Conservation (phyloP, 2,329 filamentous ascomycete genomes). For the Colletotrichum sp. region DNA sequence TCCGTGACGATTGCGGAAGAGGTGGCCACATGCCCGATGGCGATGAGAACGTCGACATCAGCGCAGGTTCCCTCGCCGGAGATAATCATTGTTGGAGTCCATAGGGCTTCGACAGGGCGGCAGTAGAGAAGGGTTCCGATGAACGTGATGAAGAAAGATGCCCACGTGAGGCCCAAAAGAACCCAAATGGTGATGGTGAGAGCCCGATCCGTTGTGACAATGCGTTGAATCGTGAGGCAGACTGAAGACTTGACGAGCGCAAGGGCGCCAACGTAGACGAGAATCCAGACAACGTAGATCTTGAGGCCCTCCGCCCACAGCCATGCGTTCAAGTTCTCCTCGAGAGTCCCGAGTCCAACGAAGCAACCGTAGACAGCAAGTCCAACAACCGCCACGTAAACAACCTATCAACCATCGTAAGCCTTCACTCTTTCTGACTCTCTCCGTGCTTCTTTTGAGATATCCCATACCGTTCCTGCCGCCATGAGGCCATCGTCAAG, state of each 20-base stretch:
- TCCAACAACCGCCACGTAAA: constrained; percentile 20
- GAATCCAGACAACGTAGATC: constrained; percentile 28
- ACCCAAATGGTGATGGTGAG: constrained; percentile 26
- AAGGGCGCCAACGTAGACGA: constrained; percentile 28
- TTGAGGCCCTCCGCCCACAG: constrained; percentile 26
- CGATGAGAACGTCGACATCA: constrained; percentile 25
- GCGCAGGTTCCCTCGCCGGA: constrained; percentile 25
- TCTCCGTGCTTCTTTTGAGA: not conserved
- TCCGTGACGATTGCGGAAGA: constrained; percentile 36
- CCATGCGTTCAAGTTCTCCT: constrained; percentile 26
- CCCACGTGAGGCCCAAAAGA: constrained; percentile 23
- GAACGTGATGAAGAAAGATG: constrained; percentile 32
- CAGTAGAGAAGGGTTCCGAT: constrained; percentile 36
- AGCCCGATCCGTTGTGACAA: constrained; percentile 23
- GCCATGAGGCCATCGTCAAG: constrained; percentile 23
- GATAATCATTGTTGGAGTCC: constrained; percentile 31
- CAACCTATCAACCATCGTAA: not conserved
- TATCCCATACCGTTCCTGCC: constrained; percentile 13
- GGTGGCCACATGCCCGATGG: constrained; percentile 32
- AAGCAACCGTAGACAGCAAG: constrained; percentile 22
- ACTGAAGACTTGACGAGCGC: constrained; percentile 35
- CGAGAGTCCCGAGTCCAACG: constrained; percentile 25
- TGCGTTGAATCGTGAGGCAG: constrained; percentile 40
- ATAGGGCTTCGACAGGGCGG: constrained; percentile 31
- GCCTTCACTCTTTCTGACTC: not conserved